phyloP scores from a whole-genome alignment of 2,329 filamentous ascomycete genomes.

The Parastagonospora avenae region DNA sequence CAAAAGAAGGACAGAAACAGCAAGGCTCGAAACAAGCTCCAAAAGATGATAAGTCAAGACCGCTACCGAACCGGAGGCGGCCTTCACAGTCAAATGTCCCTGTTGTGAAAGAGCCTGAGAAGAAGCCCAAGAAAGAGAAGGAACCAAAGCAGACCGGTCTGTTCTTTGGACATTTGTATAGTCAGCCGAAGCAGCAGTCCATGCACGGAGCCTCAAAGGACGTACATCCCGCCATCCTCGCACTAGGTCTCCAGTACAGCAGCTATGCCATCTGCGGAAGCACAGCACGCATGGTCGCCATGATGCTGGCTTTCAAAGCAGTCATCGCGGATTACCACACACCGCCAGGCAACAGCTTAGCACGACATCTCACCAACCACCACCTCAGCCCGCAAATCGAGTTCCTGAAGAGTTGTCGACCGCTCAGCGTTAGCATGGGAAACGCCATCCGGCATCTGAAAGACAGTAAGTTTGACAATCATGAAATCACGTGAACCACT shows the following conservation, averaged over 20 bases:
- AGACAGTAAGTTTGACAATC: constrained; percentile 52
- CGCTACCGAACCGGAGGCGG: constrained; percentile 39
- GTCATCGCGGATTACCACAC: constrained; percentile 94
- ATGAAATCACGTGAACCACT: neutral
- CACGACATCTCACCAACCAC: constrained; percentile 89
- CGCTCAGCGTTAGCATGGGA: constrained; percentile 94
- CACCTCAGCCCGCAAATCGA: constrained; percentile 94
- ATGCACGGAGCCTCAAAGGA: constrained; percentile 67
- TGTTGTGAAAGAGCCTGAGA: constrained; percentile 35
- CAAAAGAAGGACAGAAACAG: constrained; percentile 41
- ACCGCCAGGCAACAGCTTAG: constrained; percentile 80
- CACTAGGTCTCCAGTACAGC: constrained; percentile 87
- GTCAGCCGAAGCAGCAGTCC: constrained; percentile 71
- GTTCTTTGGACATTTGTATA: constrained; percentile 76
- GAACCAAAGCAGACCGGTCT: constrained; percentile 61
- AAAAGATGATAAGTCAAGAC: constrained; percentile 41
- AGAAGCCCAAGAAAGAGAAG: constrained; percentile 45
- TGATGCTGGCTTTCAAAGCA: constrained; percentile 85
- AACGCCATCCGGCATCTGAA: constrained; percentile 96
- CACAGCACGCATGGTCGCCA: constrained; percentile 84
- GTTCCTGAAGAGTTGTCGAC: constrained; percentile 90
- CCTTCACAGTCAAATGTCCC: constrained; percentile 36
- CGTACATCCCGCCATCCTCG: constrained; percentile 84
- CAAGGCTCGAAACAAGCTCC: constrained; percentile 40
- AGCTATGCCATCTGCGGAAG: constrained; percentile 88